Evolutionary conservation across 352 stramenopile species (phyloP).

Genomic region (Pythium utonaiense): DNA sequence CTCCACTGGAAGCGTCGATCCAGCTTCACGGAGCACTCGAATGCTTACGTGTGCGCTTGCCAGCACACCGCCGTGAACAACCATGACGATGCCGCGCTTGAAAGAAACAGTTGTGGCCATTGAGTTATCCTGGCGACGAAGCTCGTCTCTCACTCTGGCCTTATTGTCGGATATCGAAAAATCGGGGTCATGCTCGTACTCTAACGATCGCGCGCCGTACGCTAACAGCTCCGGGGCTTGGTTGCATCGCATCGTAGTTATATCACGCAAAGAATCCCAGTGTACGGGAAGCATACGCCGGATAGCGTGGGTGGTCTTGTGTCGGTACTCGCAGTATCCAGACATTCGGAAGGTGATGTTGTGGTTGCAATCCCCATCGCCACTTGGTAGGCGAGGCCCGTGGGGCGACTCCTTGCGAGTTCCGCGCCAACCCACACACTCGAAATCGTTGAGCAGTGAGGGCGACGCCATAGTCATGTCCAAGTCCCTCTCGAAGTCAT

Average conservation of each 20-base stretch:
- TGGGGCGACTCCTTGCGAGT: slow-evolving; percentile 12
- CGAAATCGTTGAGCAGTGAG: slow-evolving; percentile 12
- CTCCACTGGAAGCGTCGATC: slow-evolving; percentile 60
- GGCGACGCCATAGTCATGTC: no score
- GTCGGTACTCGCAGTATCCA: slow-evolving; percentile 21
- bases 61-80: slow-evolving; percentile 32
- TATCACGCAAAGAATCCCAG: slow-evolving; percentile 7
- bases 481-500: no score
- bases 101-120: neutral
- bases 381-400: neutral
- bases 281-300: slow-evolving; percentile 14
- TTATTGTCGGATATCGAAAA: slow-evolving; percentile 2
- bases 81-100: slow-evolving; percentile 25
- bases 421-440: slow-evolving; percentile 18
- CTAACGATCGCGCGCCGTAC: slow-evolving; percentile 10
- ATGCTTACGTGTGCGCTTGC: slow-evolving; percentile 49
- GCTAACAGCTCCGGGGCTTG: slow-evolving; percentile 2
- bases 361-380: slow-evolving; percentile 2
- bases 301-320: neutral
- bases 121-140: neutral
- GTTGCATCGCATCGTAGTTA: slow-evolving; percentile 5
- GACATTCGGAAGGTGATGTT: slow-evolving; percentile 1
- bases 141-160: no score
- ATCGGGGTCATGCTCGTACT: slow-evolving; percentile 4
- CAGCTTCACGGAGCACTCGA: slow-evolving; percentile 36